Base-by-base conservation (phyloP, 441 rosid species). In the Populus hybrid region DNA sequence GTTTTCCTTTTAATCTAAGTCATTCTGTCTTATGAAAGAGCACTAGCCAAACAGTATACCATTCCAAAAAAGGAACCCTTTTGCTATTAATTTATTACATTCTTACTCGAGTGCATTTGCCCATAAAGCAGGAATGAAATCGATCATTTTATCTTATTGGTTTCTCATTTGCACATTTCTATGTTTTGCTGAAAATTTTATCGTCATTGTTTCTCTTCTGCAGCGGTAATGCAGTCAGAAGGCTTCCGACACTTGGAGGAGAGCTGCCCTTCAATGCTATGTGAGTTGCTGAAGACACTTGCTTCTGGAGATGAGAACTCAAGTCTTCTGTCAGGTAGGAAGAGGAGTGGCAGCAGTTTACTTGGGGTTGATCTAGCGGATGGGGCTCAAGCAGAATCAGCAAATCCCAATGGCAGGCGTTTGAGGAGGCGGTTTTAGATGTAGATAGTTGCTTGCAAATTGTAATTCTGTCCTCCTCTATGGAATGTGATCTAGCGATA, bases 211-310 rank as follows among this genome's bases (percentile, higher is more conserved):
- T 61, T 50, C 18, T 86, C 61, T 79, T 80, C 69, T 85, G 88
- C 89, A 95, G 99, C 77, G 59, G 97, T 92, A 74, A 92, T 91
- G 98, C 95, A 91, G 80, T 93, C 99, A 5, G 97, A 93, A 82
- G 97, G 98, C 24, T 95, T 88, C 83, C 90, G 80, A 79, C 96
- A 93, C 85, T 83, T 95, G 88, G 95, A 93, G 81, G 90, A 91
- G 83, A 90, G 91, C 83, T 95, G 97, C 77, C 99, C 99, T 10
- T 79, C 94, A 1, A 78, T 95, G 86, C 75, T 95, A 78, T 88
- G 95, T 0, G 99, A 93, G 84, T 84, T 93, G 81, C 87, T 93
- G 73, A 90, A 88, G 85, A 83, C 91, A n/a, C 81, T 90, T 81
- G 99, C 97, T 34, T 80, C 88, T 4, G 93, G 85, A 24, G 95